Base-by-base conservation (phyloP, 2,329 filamentous ascomycete genomes). In the Sclerotinia trifoliorum region DNA sequence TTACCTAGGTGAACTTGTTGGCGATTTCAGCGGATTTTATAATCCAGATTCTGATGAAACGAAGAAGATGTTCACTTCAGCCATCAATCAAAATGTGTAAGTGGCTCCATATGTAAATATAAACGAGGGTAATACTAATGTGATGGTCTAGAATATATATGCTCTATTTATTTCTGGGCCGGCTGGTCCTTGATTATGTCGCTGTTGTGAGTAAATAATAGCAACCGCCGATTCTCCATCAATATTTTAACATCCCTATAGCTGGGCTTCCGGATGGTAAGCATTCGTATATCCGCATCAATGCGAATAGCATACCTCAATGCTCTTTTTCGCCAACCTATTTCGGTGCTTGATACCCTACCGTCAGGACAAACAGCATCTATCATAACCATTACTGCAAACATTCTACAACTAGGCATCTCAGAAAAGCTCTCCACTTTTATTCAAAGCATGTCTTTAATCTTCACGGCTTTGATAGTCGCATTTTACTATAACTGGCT, bases 281-380 rank as follows among this genome's bases (percentile, higher is more conserved):
- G 85, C 44, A 84, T 88, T 65, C 83, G 86, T 32, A 80, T 88
- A 71, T 88, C 86, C 3, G 83, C 86, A 2, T 84, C 82, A 11
- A 83, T 88, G 67, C 81, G 90, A 46, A 81, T 88, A 51, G 82
- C 87, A 71, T 92, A 90, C 72, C 81, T 92, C n/a, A 80, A 83
- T 58, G 81, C 82, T 48, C 83, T 91, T 6, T 86, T 93, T 60
- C 79, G 81, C 3, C 88, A 90, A 78, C 86, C 86, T 65, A 85
- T 91, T 62, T 86, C 88, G 69, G 86, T 89, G 52, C 85, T 91
- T 62, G 89, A 91, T 77, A 84, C 84, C n/a, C 85, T 88, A 82
- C 82, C 85, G 0, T 80, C 86, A 0, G 88, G 88, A 1, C 81
- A 85, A n/a, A 84, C 86, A 0, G 86, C 87, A 0, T 81, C 81